phyloP scores from a whole-genome alignment of 768 basidiomycete species.

The Auriculariales sp. region DNA sequence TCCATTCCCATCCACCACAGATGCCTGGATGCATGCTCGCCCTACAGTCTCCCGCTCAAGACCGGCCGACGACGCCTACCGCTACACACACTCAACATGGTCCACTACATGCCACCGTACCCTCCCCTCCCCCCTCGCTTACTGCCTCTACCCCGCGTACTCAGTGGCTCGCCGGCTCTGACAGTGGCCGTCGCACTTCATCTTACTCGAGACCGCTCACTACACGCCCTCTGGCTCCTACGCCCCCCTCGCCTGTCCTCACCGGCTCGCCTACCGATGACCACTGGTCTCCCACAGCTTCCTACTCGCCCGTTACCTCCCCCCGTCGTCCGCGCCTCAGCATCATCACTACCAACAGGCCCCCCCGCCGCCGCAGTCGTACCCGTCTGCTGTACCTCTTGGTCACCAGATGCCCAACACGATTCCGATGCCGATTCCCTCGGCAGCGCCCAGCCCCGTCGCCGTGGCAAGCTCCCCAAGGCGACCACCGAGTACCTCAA shows the following conservation, averaged over 20 bases:
- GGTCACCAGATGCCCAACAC: too few species aligned
- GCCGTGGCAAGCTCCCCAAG: conserved; percentile 79
- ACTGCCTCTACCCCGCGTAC: not conserved
- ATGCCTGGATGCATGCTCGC: not conserved
- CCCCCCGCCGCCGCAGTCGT: too few species aligned
- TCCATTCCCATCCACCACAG: not conserved
- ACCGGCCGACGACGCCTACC: too few species aligned
- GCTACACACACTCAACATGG: not conserved
- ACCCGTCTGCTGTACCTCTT: not conserved
- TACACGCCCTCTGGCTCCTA: too few species aligned
- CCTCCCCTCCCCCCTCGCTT: not conserved
- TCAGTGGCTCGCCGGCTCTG: not conserved
- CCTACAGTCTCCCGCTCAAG: conserved; percentile 1
- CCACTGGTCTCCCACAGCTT: too few species aligned
- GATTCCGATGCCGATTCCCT: not conserved
- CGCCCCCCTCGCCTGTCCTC: too few species aligned
- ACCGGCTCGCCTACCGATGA: too few species aligned
- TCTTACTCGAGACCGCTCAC: not conserved
- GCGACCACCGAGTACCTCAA: conserved; percentile 83
- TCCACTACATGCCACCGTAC: not conserved
- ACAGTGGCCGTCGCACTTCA: too few species aligned
- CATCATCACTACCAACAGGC: not conserved
- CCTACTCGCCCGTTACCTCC: too few species aligned
- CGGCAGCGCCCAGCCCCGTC: conserved; percentile 38
- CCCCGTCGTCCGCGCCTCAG: not conserved